phyloP scores from a whole-genome alignment of 129 eudicot genomes.

The Artemisia tridentata region DNA sequence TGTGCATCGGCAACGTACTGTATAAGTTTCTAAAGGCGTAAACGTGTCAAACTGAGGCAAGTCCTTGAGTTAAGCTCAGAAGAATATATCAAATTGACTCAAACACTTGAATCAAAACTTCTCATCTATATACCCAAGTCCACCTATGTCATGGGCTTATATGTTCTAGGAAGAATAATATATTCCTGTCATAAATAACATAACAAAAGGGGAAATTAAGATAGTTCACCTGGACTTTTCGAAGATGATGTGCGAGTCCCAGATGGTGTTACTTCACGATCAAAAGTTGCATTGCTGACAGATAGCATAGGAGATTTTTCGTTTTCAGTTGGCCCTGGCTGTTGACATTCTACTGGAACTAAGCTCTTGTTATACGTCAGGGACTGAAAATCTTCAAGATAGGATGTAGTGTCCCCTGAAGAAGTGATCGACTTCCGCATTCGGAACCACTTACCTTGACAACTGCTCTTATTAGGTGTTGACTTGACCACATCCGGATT shows the following conservation, averaged over 20 bases:
- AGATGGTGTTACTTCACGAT: slow-evolving; percentile 34
- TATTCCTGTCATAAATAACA: background rate
- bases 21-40: no score
- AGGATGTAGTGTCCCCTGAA: slow-evolving; percentile 42
- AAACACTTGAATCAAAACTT: background rate
- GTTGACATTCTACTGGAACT: slow-evolving; percentile 52
- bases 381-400: slow-evolving; percentile 51
- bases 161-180: background rate
- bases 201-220: background rate
- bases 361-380: slow-evolving; percentile 59
- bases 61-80: background rate
- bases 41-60: no score
- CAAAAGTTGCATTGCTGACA: slow-evolving; percentile 23
- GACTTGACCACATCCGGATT: slow-evolving; percentile 60
- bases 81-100: background rate
- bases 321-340: slow-evolving; percentile 28
- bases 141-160: no score
- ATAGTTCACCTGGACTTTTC: slow-evolving; percentile 50
- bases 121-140: background rate
- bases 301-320: slow-evolving; percentile 30
- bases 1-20: no score
- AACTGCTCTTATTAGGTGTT: slow-evolving; percentile 51
- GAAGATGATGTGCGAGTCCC: slow-evolving; percentile 38
- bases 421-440: slow-evolving; percentile 42
- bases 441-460: slow-evolving; percentile 93